Conservation (phyloP, 106 monocot genomes). For the Allium cepa region DNA sequence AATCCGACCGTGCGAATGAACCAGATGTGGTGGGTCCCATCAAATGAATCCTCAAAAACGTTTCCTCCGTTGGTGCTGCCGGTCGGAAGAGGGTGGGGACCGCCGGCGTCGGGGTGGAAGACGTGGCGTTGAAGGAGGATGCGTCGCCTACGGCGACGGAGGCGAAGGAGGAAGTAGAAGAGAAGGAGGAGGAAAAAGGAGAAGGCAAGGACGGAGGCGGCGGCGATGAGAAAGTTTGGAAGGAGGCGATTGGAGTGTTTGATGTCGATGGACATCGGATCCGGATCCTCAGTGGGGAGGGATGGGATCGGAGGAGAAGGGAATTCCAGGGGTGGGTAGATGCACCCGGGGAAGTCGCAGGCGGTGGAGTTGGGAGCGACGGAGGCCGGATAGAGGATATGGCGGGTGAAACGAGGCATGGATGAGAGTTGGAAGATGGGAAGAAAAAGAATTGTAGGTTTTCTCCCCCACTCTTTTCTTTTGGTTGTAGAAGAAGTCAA, state of each 20-base stretch:
- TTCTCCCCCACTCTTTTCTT: too few relatives aligned
- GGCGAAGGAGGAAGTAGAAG: constrained; percentile 12
- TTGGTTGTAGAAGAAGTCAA: too few relatives aligned
- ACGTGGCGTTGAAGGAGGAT: neutral
- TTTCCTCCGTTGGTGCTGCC: neutral
- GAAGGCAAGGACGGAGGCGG: constrained; percentile 20
- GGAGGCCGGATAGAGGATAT: neutral
- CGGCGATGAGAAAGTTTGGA: constrained; percentile 7
- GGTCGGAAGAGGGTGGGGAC: neutral
- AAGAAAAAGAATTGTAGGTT: too few relatives aligned
- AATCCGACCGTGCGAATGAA: constrained; percentile 74
- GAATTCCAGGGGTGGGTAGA: neutral
- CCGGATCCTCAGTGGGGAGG: constrained; percentile 1
- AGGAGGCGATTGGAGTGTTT: neutral
- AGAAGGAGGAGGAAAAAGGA: constrained; percentile 24
- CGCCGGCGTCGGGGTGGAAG: constrained; percentile 4
- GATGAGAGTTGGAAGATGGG: too few relatives aligned
- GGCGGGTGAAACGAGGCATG: too few relatives aligned
- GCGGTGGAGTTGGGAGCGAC: neutral
- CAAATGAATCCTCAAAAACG: neutral
- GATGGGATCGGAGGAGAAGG: neutral
- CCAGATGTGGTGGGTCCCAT: constrained; percentile 56
- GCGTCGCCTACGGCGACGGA: constrained; percentile 13
- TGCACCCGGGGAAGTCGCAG: neutral
- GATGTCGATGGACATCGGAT: neutral